Evolutionary conservation across 2,329 filamentous ascomycete genomes (phyloP), one percentile per base, ranked within the genome.

Genomic region (Phialophora macrospora): DNA sequence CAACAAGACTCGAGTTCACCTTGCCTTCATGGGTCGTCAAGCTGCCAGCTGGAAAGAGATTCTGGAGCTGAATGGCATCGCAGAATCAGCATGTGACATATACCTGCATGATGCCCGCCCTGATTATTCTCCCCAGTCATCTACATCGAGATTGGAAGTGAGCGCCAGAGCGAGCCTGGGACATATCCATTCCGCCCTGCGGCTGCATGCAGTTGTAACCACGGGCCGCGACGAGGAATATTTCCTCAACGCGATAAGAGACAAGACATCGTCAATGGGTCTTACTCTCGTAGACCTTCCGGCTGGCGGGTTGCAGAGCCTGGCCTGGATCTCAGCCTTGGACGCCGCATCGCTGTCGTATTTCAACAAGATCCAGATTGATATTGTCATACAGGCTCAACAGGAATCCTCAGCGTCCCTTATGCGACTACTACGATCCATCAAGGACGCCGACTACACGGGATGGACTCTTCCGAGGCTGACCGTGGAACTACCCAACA

Each of bases 401-500:
- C 51, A 62, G 11, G 66, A 70, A 38, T 71, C 72, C 24, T 66
- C 72, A n/a, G 68, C 71, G 11, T 68, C 68, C 11, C 63, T 73
- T 17, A 65, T 73, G 58, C 85, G 92, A 62, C 82, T 97, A 34
- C 84, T 99, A 3, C 85, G 85, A 66, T 97, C 93, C 4, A 82
- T 99, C 28, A 82, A 85, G 68, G 80, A 81, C 7, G 92, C 91
- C 4, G 92, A 97, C 74, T 94, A 93, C 74, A 84, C 87, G 55
- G 88, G 89, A 0, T 81, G 90, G 49, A 80, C 84, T 1, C 79
- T 85, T 1, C 93, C 93, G 2, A 88, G 90, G 68, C 80, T 99
- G 55, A 96, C 90, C 1, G 87, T 98, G 57, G 93, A 98, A 74
- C 82, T 99, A 7, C 92, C 93, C 0, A 80, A 86, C 30, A 79